Percentiles rank a stretch among this genome's conserved stretches.
phyloP scores from a whole-genome alignment of 805 yeast genomes.

The Ogataea trehalophila region DNA sequence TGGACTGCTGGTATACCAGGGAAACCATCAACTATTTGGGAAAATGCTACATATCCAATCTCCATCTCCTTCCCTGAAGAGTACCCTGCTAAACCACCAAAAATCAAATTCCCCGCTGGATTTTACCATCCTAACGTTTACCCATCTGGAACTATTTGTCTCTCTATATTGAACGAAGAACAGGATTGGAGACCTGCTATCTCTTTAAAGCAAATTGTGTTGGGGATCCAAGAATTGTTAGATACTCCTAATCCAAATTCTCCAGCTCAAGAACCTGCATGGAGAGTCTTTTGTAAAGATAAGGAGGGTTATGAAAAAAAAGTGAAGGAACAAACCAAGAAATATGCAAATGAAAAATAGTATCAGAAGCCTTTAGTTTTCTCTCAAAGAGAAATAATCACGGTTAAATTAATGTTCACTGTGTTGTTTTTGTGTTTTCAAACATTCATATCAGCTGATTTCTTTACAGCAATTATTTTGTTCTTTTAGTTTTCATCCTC shows the following conservation, averaged over 20 bases:
- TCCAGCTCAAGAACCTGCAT: conserved; percentile 97
- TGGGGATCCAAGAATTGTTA: conserved; percentile 89
- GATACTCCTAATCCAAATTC: conserved; percentile 90
- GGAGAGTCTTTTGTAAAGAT: conserved; percentile 76
- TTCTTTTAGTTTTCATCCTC: not conserved
- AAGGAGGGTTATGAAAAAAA: conserved; percentile 64
- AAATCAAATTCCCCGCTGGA: conserved; percentile 80
- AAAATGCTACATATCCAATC: conserved; percentile 82
- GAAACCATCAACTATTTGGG: conserved; percentile 81
- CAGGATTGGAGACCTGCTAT: conserved; percentile 99
- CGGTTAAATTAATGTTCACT: not conserved
- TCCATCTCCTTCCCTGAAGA: conserved; percentile 82
- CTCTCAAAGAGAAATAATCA: not conserved
- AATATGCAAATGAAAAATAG: conserved; percentile 43
- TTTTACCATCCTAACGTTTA: conserved; percentile 97
- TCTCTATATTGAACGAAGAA: conserved; percentile 87
- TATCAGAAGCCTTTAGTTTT: not conserved
- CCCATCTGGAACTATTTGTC: conserved; percentile 95
- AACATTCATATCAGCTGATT: not conserved
- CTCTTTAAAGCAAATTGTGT: conserved; percentile 78
- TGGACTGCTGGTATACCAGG: conserved; percentile 99
- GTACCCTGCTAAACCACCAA: conserved; percentile 96
- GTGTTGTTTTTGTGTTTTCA: not conserved
- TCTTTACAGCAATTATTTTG: not conserved
- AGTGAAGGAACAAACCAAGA: conserved; percentile 76